Evolutionary conservation across 164 flowering plant species (phyloP).

Genomic region (Magnolia officinalis): DNA sequence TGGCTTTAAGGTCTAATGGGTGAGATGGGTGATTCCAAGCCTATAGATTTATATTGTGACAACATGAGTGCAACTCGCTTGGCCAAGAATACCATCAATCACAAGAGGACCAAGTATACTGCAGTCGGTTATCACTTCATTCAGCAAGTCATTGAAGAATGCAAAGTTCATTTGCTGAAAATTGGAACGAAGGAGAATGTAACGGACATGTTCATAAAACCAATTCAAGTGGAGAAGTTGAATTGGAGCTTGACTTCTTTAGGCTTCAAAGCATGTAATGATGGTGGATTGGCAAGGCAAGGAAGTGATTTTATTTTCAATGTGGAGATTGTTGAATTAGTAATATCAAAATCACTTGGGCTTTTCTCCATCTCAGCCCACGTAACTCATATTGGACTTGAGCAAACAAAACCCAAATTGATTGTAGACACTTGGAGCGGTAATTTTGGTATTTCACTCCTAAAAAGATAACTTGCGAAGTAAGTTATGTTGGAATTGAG

Average conservation of each 20-base stretch:
- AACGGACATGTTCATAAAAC: not conserved
- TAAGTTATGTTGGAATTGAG: too few relatives aligned
- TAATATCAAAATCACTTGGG: not conserved
- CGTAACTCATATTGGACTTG: too few relatives aligned
- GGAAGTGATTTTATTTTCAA: not conserved
- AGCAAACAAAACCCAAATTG: too few relatives aligned
- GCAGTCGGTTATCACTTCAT: not conserved
- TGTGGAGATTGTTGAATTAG: not conserved
- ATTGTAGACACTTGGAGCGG: too few relatives aligned
- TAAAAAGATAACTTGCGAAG: too few relatives aligned
- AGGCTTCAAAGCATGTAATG: not conserved
- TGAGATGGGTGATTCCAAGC: not conserved
- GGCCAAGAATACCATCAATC: not conserved
- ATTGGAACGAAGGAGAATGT: not conserved
- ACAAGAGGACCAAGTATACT: not conserved
- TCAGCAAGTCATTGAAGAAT: not conserved
- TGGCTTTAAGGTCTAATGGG: conserved; percentile 2
- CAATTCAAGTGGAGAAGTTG: not conserved
- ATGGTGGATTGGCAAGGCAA: not conserved
- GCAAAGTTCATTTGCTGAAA: too few relatives aligned
- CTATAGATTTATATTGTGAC: not conserved
- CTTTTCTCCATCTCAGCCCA: too few relatives aligned
- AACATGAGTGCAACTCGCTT: not conserved
- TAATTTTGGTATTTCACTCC: too few relatives aligned
- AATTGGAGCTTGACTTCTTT: conserved; percentile 4